phyloP scores from a whole-genome alignment of 2,329 filamentous ascomycete genomes.

The Paraphoma sp. region DNA sequence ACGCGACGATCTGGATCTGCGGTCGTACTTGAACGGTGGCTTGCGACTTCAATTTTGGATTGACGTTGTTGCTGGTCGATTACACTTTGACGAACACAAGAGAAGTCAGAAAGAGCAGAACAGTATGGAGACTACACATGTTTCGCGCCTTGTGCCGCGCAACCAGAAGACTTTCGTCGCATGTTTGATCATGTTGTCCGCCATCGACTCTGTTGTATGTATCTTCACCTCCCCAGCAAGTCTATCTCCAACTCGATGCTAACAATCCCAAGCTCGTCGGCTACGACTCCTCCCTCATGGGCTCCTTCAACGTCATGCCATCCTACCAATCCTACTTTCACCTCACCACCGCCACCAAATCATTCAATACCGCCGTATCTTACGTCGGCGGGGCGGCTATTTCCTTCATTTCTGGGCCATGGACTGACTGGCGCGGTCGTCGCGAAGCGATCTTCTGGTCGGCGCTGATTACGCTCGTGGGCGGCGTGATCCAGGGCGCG shows the following conservation, averaged over 20 bases:
- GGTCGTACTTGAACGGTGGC: no score
- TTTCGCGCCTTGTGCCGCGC: slow-evolving; percentile 23
- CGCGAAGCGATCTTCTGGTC: slow-evolving; percentile 59
- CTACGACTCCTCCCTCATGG: slow-evolving; percentile 56
- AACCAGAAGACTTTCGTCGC: slow-evolving; percentile 18
- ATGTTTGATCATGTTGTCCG: slow-evolving; percentile 20
- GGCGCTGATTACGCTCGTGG: slow-evolving; percentile 58
- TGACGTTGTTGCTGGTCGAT: no score
- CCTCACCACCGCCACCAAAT: slow-evolving; percentile 50
- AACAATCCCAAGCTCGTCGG: slow-evolving; percentile 29
- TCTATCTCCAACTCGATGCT: background rate
- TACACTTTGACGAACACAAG: no score
- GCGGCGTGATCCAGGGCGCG: slow-evolving; percentile 57
- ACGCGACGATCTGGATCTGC: no score
- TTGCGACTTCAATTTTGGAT: no score
- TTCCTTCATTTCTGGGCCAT: slow-evolving; percentile 48
- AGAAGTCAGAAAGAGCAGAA: background rate
- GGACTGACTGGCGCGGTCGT: slow-evolving; percentile 48
- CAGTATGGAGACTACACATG: background rate
- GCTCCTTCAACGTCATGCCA: slow-evolving; percentile 52
- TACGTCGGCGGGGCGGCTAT: slow-evolving; percentile 50
- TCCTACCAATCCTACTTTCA: slow-evolving; percentile 51
- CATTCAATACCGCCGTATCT: slow-evolving; percentile 55
- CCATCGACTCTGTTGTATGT: slow-evolving; percentile 20
- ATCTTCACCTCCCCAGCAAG: background rate